phyloP scores from a whole-genome alignment of 148 eudicot genomes.

The Arbutus unedo region DNA sequence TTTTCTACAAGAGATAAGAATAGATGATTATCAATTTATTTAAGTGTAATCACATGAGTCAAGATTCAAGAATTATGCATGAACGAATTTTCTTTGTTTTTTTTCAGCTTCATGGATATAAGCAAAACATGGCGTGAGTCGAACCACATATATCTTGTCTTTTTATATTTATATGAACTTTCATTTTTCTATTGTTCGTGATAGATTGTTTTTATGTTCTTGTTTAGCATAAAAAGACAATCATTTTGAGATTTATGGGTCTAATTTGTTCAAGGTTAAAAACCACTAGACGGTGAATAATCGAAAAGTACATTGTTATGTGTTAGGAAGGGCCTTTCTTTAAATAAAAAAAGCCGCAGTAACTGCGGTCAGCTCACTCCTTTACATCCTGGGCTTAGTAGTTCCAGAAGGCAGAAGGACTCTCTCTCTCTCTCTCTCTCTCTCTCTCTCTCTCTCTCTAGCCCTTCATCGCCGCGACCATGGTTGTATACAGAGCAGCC shows the following conservation, averaged over 20 bases:
- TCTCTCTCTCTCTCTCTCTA: conserved; percentile 2
- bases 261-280: too few species aligned
- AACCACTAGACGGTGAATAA: too few species aligned
- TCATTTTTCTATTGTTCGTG: not conserved
- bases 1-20: too few species aligned
- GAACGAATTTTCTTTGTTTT: too few species aligned
- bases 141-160: not conserved
- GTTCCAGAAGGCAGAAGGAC: not conserved
- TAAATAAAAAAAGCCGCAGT: not conserved
- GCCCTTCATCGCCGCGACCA: conserved; percentile 3
- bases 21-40: too few species aligned
- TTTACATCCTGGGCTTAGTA: not conserved
- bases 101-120: too few species aligned
- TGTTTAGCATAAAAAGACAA: not conserved
- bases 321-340: not conserved
- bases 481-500: not conserved
- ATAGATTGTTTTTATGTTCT: not conserved
- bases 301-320: too few species aligned
- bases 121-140: too few species aligned
- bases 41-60: too few species aligned
- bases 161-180: not conserved
- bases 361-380: not conserved
- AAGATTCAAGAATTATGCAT: too few species aligned
- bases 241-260: too few species aligned
- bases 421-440: not conserved